These are phyloP conservation scores for Dipteronia sinensis DNA, from an alignment of 345 rosid genomes.

Conservation along the genomic window DNA sequence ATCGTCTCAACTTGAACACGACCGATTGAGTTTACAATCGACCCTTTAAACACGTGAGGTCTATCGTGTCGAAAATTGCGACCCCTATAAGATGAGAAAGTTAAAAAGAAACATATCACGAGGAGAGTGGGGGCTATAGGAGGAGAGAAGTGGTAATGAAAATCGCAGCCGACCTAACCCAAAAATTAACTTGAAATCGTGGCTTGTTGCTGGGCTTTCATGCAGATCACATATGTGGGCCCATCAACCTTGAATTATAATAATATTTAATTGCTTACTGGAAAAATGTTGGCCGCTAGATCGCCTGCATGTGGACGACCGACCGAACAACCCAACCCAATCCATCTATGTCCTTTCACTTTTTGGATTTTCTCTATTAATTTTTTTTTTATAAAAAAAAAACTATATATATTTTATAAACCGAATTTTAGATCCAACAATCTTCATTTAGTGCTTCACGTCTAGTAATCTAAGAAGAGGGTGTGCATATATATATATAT, in stretches of 20 bases:
- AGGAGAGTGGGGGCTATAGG: constrained; percentile 2
- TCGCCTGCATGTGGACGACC: constrained; percentile 27
- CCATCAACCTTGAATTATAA: neutral
- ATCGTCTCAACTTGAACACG: no score
- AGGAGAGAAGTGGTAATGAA: neutral
- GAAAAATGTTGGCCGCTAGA: no score
- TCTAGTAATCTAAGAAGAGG: no score
- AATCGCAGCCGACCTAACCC: constrained; percentile 8
- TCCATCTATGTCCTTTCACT: neutral
- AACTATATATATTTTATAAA: no score
- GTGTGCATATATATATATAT: no score
- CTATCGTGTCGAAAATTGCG: no score
- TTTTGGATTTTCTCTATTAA: neutral
- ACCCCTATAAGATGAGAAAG: no score
- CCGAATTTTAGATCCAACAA: no score
- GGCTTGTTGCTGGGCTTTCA: constrained; percentile 25
- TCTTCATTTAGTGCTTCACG: no score
- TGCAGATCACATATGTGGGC: constrained; percentile 15
- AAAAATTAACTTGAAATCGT: neutral
- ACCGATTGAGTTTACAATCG: no score
- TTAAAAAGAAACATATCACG: constrained; percentile 17
- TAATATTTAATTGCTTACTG: no score
- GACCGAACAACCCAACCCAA: neutral
- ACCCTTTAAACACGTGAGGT: no score
- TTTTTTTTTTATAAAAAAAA: neutral